A percentile compares a stretch with the other conserved stretches of the same genome.
These are phyloP conservation scores for Bombardia bombarda DNA, from an alignment of 495 filamentous ascomycete species.

Conservation along the genomic window DNA sequence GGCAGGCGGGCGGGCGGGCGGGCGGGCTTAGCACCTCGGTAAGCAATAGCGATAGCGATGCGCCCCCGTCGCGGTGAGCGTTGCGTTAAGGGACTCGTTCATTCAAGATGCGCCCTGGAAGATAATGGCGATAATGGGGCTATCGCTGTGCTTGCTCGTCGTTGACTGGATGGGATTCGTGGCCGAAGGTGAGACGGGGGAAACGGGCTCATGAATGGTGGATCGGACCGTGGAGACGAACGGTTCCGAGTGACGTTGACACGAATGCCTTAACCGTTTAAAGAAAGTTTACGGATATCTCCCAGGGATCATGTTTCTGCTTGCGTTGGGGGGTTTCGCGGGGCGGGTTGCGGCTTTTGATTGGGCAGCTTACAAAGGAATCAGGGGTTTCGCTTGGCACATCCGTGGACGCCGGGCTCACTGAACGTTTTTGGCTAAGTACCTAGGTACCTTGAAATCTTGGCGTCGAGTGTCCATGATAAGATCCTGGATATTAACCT, in stretches of 20 bases:
- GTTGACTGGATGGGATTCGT: neutral
- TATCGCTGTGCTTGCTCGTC: neutral
- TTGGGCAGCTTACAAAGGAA: constrained; percentile 1
- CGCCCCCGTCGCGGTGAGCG: constrained; percentile 11
- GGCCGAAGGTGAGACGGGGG: too few species aligned
- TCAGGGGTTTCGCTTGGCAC: too few species aligned
- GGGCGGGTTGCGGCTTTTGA: neutral
- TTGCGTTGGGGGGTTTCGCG: neutral
- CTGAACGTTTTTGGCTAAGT: too few species aligned
- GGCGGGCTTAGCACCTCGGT: neutral
- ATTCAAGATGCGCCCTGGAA: constrained; percentile 2
- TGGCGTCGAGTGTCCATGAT: too few species aligned
- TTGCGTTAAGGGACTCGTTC: neutral
- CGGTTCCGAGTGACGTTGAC: neutral
- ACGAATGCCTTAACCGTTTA: too few species aligned
- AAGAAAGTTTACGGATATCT: neutral
- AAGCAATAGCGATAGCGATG: neutral
- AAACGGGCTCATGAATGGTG: neutral
- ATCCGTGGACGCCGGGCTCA: too few species aligned
- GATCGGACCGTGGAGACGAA: neutral
- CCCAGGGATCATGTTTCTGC: too few species aligned
- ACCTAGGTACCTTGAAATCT: too few species aligned
- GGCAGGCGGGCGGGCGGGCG: too few species aligned
- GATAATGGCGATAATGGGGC: neutral
- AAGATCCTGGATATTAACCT: too few species aligned